phyloP scores from a whole-genome alignment of 352 stramenopile genomes.

The Peronospora belbahrii region DNA sequence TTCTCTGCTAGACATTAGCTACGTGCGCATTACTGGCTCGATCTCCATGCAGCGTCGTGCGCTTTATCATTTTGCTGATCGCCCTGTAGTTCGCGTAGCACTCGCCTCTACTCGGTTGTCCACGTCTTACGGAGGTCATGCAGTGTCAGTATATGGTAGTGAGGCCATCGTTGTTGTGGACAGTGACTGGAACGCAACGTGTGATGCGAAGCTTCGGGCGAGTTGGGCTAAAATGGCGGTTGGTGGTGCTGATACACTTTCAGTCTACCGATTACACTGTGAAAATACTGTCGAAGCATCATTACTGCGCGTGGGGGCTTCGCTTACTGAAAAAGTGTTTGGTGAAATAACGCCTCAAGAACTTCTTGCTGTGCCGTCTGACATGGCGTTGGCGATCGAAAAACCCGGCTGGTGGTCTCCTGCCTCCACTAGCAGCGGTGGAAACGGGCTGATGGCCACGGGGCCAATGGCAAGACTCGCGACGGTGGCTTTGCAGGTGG shows the following conservation, averaged over 20 bases:
- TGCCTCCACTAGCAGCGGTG: conserved; percentile 26
- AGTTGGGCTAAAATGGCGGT: conserved; percentile 65
- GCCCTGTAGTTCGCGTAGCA: conserved; percentile 50
- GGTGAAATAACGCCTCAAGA: conserved; percentile 65
- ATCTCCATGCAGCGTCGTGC: conserved; percentile 44
- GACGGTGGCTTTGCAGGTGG: conserved; percentile 29
- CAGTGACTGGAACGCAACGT: conserved; percentile 74
- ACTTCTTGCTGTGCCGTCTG: conserved; percentile 50
- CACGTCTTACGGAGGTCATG: conserved; percentile 28
- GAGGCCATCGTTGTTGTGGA: conserved; percentile 78
- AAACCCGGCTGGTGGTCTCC: conserved; percentile 68
- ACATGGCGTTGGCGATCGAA: conserved; percentile 38
- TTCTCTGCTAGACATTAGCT: conserved; percentile 49
- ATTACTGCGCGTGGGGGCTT: conserved; percentile 60
- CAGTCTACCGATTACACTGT: conserved; percentile 73
- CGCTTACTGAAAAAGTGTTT: conserved; percentile 74
- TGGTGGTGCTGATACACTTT: conserved; percentile 34
- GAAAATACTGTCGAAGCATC: conserved; percentile 75
- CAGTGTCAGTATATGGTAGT: conserved; percentile 57
- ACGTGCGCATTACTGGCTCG: conserved; percentile 56
- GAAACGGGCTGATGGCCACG: conserved; percentile 16
- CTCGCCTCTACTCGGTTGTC: conserved; percentile 61
- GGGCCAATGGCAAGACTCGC: conserved; percentile 24
- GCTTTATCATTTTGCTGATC: conserved; percentile 66
- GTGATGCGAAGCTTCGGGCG: conserved; percentile 74